Evolutionary conservation across 305 asterid genomes (phyloP).

Genomic region (Fraxinus sp.): DNA sequence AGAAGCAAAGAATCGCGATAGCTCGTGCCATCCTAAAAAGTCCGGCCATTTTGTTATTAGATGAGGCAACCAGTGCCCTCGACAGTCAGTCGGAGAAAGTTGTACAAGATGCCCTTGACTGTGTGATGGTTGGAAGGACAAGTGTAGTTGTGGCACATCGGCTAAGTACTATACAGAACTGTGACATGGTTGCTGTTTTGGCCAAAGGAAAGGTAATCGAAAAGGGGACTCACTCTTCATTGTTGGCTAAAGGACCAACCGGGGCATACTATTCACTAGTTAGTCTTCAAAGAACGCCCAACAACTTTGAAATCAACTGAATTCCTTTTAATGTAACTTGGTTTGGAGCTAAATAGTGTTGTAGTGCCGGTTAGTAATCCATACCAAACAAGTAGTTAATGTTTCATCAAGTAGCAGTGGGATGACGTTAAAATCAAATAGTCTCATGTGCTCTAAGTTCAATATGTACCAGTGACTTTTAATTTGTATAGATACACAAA

Average conservation of each 20-base stretch:
- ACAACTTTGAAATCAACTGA: slow-evolving; percentile 18
- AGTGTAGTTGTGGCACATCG: slow-evolving; percentile 88
- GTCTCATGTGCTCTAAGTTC: not conserved
- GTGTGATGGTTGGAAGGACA: slow-evolving; percentile 86
- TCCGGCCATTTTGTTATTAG: slow-evolving; percentile 62
- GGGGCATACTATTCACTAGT: slow-evolving; percentile 80
- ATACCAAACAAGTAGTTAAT: not conserved
- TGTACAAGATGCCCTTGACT: slow-evolving; percentile 87
- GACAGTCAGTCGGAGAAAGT: slow-evolving; percentile 80
- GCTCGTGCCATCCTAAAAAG: slow-evolving; percentile 79
- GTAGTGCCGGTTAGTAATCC: not conserved
- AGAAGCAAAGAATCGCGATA: slow-evolving; percentile 84
- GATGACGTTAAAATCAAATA: not conserved
- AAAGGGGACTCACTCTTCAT: slow-evolving; percentile 66
- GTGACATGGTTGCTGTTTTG: slow-evolving; percentile 71
- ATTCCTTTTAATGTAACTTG: not conserved
- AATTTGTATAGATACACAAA: not conserved
- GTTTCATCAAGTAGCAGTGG: not conserved
- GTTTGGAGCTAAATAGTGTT: not conserved
- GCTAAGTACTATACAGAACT: slow-evolving; percentile 71
- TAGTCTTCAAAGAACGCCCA: slow-evolving; percentile 57
- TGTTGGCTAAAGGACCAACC: slow-evolving; percentile 52
- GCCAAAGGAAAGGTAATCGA: slow-evolving; percentile 83
- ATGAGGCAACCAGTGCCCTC: slow-evolving; percentile 90
- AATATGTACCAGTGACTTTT: not conserved